Percentiles rank a stretch among this genome's conserved stretches.
Evolutionary conservation across 2,329 filamentous ascomycete species (phyloP).

Genomic region (Xylariaceae sp.): DNA sequence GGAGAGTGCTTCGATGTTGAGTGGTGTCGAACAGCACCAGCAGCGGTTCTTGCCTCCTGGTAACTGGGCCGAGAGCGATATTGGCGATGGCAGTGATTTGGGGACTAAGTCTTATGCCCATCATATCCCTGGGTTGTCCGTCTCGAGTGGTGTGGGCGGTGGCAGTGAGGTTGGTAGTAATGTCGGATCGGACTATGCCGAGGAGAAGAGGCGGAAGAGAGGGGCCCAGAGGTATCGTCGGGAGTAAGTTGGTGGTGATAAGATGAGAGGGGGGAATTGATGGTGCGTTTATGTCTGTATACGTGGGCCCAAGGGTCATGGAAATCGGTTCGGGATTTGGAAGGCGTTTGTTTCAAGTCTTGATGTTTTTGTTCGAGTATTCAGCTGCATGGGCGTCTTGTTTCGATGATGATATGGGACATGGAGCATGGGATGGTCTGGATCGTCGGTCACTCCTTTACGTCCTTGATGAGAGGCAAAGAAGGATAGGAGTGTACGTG

Average conservation of each 20-base stretch:
- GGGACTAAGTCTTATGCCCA: slow-evolving; percentile 59
- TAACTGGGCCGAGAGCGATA: slow-evolving; percentile 39
- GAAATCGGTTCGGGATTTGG: too few relatives aligned
- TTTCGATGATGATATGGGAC: too few relatives aligned
- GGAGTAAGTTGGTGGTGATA: slow-evolving; percentile 1
- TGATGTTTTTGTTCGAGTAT: too few relatives aligned
- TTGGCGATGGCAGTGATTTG: slow-evolving; percentile 43
- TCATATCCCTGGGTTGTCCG: slow-evolving; percentile 51
- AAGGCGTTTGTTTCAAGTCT: too few relatives aligned
- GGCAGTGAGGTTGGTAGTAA: slow-evolving; percentile 1
- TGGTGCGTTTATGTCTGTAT: too few relatives aligned
- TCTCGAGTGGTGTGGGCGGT: slow-evolving; percentile 24
- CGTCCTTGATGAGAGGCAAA: too few relatives aligned
- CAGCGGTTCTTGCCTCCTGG: slow-evolving; percentile 33
- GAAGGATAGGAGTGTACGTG: too few relatives aligned
- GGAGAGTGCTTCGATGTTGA: slow-evolving; percentile 18
- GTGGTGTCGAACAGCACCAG: slow-evolving; percentile 16
- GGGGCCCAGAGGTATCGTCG: slow-evolving; percentile 21
- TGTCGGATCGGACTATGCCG: slow-evolving; percentile 37
- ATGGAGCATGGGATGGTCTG: too few relatives aligned
- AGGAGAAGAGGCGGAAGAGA: slow-evolving; percentile 44
- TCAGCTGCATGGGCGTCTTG: too few relatives aligned
- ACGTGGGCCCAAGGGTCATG: too few relatives aligned
- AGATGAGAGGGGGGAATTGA: not conserved
- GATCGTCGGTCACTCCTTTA: too few relatives aligned